Percentiles rank a stretch among this genome's conserved stretches.
phyloP scores from a whole-genome alignment of 2,329 filamentous ascomycete species.

The Dryadomyces quercus-mongolicae region DNA sequence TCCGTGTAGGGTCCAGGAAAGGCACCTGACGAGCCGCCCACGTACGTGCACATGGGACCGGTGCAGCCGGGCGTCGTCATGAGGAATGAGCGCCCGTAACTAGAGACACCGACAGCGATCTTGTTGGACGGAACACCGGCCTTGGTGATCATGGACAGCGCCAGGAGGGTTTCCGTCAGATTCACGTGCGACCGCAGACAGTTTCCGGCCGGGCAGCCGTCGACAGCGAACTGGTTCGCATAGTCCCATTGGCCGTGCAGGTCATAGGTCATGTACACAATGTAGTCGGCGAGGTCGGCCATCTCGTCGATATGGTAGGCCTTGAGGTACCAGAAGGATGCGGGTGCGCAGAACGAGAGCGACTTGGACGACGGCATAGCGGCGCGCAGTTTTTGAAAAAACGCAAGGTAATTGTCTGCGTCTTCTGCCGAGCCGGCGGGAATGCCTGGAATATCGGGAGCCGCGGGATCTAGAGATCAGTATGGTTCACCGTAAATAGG shows the following conservation, averaged over 20 bases:
- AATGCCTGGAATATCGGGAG: conserved; percentile 17
- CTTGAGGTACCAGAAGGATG: conserved; percentile 22
- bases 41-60: conserved; percentile 20
- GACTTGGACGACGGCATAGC: conserved; percentile 8
- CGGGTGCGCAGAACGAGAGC: conserved; percentile 16
- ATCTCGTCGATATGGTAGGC: conserved; percentile 19
- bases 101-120: conserved; percentile 19
- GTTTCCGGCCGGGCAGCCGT: conserved; percentile 18
- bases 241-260: conserved; percentile 27
- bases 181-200: conserved; percentile 24
- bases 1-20: conserved; percentile 21
- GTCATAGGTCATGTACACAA: conserved; percentile 23
- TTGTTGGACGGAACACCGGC: conserved; percentile 17
- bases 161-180: conserved; percentile 20
- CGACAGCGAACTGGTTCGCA: conserved; percentile 6
- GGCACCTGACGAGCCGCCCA: conserved; percentile 18
- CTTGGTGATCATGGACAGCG: conserved; percentile 26
- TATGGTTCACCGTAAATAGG: too few species aligned
- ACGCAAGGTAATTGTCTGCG: conserved; percentile 22
- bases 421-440: conserved; percentile 18
- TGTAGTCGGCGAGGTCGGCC: conserved; percentile 17
- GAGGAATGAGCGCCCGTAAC: conserved; percentile 22
- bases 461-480: not conserved
- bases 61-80: conserved; percentile 19
- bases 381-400: conserved; percentile 16